phyloP scores from a whole-genome alignment of 345 rosid genomes.

The Microcos paniculata region DNA sequence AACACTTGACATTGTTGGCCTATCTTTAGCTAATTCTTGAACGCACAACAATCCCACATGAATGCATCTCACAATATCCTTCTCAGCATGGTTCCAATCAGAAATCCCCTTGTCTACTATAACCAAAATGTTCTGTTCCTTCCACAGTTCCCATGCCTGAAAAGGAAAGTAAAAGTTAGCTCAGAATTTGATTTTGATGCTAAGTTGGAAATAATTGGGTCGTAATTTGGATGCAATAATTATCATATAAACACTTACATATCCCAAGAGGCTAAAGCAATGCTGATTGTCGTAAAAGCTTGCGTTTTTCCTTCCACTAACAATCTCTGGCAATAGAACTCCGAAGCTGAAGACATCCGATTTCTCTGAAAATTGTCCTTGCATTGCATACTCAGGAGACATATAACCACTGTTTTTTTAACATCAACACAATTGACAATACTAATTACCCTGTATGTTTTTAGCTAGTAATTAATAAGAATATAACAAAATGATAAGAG shows the following conservation, averaged over 20 bases:
- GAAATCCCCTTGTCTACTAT: not conserved
- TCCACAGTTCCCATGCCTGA: constrained; percentile 32
- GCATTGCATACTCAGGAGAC: constrained; percentile 43
- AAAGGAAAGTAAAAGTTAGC: not conserved
- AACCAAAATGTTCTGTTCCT: not conserved
- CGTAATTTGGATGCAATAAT: too few species aligned
- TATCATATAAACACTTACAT: constrained; percentile 24
- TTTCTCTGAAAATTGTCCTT: constrained; percentile 44
- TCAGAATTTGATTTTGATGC: not conserved
- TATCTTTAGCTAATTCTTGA: constrained; percentile 28
- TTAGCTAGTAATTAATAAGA: not conserved
- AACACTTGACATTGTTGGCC: constrained; percentile 10
- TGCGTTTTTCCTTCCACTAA: constrained; percentile 35
- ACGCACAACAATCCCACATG: constrained; percentile 31
- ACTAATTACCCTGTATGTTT: not conserved
- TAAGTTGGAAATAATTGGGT: too few species aligned
- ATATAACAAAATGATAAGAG: not conserved
- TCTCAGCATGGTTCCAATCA: not conserved
- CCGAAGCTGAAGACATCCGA: constrained; percentile 51
- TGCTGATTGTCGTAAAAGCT: constrained; percentile 22
- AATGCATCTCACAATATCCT: not conserved
- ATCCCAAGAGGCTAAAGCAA: constrained; percentile 26
- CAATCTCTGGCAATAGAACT: constrained; percentile 37
- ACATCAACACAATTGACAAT: not conserved
- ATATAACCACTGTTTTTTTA: constrained; percentile 38